phyloP scores from a whole-genome alignment of 73 alveolate genomes.

The Tetrahymena thermophila region DNA sequence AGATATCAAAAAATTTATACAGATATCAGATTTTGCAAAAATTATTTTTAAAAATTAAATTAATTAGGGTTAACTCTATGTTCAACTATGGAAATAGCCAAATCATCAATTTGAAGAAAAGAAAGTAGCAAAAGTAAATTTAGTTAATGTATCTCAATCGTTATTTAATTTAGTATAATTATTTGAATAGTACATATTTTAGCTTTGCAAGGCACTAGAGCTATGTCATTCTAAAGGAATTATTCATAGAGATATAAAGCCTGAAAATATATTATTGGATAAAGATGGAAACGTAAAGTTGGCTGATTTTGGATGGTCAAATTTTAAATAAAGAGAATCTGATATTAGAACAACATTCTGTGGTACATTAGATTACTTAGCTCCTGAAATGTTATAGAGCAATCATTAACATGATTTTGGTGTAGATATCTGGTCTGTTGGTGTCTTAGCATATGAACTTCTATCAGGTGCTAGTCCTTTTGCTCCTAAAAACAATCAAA shows the following conservation, averaged over 20 bases:
- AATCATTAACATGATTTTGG: constrained; percentile 63
- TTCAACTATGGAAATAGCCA: constrained; percentile 38
- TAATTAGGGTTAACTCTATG: constrained; percentile 31
- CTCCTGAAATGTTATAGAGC: constrained; percentile 55
- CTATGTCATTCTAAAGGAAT: constrained; percentile 34
- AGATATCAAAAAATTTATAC: neutral
- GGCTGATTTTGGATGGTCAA: constrained; percentile 97
- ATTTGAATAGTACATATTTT: neutral
- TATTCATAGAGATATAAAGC: constrained; percentile 81
- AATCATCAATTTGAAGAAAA: constrained; percentile 32
- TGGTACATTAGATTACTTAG: constrained; percentile 95
- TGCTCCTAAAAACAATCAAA: constrained; percentile 39
- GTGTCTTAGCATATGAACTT: constrained; percentile 75
- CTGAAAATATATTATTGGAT: constrained; percentile 86
- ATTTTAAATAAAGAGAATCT: constrained; percentile 41
- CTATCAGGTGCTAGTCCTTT: constrained; percentile 77
- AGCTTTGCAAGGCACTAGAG: constrained; percentile 21
- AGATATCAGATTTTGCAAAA: neutral
- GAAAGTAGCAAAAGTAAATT: constrained; percentile 14
- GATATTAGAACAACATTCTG: constrained; percentile 85
- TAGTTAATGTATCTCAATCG: neutral
- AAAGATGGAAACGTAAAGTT: constrained; percentile 69
- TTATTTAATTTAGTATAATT: neutral
- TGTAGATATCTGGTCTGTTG: constrained; percentile 87
- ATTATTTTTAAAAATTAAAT: neutral